Percentiles rank a stretch among this genome's conserved stretches.
Conservation (phyloP, 2,329 filamentous ascomycete genomes). For the Metarhizium rileyi region DNA sequence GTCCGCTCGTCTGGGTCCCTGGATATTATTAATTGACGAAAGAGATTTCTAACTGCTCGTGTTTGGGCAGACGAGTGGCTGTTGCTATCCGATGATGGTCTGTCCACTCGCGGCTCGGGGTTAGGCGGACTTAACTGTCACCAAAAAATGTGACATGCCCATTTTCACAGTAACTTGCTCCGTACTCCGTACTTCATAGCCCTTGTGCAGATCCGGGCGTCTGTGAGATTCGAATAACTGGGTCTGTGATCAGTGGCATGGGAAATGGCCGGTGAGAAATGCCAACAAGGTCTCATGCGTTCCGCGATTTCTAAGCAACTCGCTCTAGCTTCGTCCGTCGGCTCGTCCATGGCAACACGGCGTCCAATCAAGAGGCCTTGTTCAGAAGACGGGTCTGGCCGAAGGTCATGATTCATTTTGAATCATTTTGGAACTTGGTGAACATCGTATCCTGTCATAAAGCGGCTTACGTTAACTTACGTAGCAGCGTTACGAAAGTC, state of each 20-base stretch:
- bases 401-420: constrained; percentile 1
- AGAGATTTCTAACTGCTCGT: not conserved
- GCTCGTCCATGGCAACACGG: not conserved
- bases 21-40: not conserved
- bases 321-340: not conserved
- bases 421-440: not conserved
- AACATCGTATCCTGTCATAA: too few species aligned
- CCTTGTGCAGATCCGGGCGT: too few species aligned
- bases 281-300: too few species aligned
- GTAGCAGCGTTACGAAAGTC: too few species aligned
- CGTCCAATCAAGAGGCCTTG: not conserved
- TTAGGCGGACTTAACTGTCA: not conserved
- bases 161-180: not conserved
- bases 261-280: too few species aligned
- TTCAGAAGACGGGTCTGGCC: not conserved
- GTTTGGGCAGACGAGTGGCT: not conserved
- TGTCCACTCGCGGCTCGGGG: not conserved
- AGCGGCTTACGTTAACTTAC: too few species aligned
- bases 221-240: too few species aligned
- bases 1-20: not conserved
- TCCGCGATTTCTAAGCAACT: constrained; percentile 1
- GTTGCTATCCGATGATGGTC: not conserved
- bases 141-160: too few species aligned
- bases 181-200: too few species aligned
- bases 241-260: too few species aligned